Base-by-base conservation (phyloP, 2,329 filamentous ascomycete genomes). In the Colletotrichum horii region DNA sequence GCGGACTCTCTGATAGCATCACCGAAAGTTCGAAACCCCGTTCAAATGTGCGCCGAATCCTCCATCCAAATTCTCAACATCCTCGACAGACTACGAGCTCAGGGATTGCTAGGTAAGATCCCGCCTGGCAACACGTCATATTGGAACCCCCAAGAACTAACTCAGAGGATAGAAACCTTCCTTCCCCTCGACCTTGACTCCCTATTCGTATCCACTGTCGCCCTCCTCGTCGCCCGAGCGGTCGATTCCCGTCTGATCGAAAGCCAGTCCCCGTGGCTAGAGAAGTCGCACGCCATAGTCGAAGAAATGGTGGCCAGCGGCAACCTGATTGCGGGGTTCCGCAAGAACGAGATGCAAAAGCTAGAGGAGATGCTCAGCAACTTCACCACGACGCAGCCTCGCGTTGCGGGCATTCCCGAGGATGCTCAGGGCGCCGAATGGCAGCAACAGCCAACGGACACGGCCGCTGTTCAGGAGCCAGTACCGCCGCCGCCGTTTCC, bases 221-320 rank as follows among this genome's bases (percentile, higher is more conserved):
- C 85, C 9, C 80, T 89, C 0, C 78, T 88, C 2, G 78, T 88
- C 5, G 84, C 81, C 1, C 78, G 85, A 0, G 78, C 82, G 52
- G 79, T 87, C 14, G 84, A 87, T 34, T 74, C 80, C 0, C 78
- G 78, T 4, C 78, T 86, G 2, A 77, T 85, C 8, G 84, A 87
- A 36, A 81, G 83, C 52, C 82, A 83, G 2, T 77, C 78, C 0
- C 71, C 78, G 0, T 89, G 86, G 83, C 78, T 88, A 0, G 82
- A 86, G 2, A 87, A 85, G 55, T 84, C 86, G 0, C 85, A 86
- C 32, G 74, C 78, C 2, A 84, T 89, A 8, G 81, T 90, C 6
- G 86, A 88, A 24, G 87, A 88, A 12, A 89, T 90, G 81, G 81
- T 85, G 4, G 80, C 82, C 2, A 83, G 84, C 58, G 88, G 88